Base-by-base conservation (phyloP, 495 filamentous ascomycete species). In the Platismatia glauca region DNA sequence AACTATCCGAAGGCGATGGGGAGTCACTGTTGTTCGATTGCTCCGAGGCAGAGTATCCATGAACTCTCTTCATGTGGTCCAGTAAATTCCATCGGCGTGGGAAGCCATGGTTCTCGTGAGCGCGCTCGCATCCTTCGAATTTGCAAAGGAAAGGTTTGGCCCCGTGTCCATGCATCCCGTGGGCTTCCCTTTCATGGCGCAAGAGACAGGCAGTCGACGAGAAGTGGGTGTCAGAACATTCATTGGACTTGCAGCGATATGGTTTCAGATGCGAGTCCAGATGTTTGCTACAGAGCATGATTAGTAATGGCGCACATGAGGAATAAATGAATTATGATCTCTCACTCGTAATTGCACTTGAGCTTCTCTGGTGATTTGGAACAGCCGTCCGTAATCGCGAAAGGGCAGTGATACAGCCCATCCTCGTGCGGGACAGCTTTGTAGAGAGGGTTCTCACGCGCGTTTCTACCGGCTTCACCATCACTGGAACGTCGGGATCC, bases 301-400 rank as follows among this genome's bases (percentile, higher is more conserved):
- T 71, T 67, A 75, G 74, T 71, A 78, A 74, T 67, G 67, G 59
- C 56, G 52, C 34, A 58, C 22, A 4, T 0, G 29, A 33, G 48
- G 22, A 35, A 57, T 24, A 60, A 27, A 63, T 64, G 63, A 56
- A 41, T n/a, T n/a, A n/a, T n/a, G 39, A 63, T 71, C 53, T 70
- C 88, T 83, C 86, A 92, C 91, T 95, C 90, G 74, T 96, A 97
- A 75, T 94, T 92, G 84, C 91, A 97, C 81, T 96, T 96, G 65
- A 96, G 87, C 74, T 90, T 91, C 67, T 89, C 91, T 27, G 50
- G 50, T 33, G 90, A 85, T 69, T 86, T 86, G 80, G 95, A 90
- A 71, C 81, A 86, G 82, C 91, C 95, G 63, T 80, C 83, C 48
- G 85, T 75, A 64, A 89, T 83, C 74, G 88, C 86, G 77, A 84